Percentiles rank a stretch among this genome's conserved stretches.
Evolutionary conservation across 2,329 filamentous ascomycete species (phyloP).

Genomic region (Plectosphaerella sp.): DNA sequence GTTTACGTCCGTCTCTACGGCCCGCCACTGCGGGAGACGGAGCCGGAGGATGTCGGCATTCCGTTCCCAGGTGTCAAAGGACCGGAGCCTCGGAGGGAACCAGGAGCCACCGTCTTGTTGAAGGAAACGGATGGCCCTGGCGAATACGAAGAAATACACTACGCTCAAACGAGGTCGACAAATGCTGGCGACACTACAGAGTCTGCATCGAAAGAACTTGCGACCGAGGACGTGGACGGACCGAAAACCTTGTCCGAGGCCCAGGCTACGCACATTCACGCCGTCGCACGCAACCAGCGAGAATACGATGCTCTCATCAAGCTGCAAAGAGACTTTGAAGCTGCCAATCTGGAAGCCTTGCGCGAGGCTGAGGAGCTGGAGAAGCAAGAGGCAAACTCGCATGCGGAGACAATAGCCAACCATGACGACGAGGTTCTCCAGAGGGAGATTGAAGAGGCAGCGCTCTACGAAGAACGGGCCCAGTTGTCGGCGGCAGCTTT

Average conservation of each 20-base stretch:
- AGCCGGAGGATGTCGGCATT: conserved; percentile 54
- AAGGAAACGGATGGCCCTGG: conserved; percentile 49
- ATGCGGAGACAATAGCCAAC: conserved; percentile 5
- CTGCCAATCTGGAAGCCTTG: conserved; percentile 26
- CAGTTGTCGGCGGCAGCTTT: neutral
- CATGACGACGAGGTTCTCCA: conserved; percentile 14
- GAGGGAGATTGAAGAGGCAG: neutral
- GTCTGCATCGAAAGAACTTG: conserved; percentile 20
- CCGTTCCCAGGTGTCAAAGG: conserved; percentile 24
- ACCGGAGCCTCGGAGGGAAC: neutral
- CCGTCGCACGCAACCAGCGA: conserved; percentile 47
- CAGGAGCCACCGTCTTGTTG: conserved; percentile 34
- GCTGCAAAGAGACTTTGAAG: conserved; percentile 55
- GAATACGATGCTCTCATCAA: conserved; percentile 51
- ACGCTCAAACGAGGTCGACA: conserved; percentile 15
- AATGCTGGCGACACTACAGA: conserved; percentile 4
- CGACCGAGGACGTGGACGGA: conserved; percentile 18
- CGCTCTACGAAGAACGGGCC: neutral
- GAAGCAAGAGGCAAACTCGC: conserved; percentile 24
- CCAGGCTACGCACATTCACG: conserved; percentile 35
- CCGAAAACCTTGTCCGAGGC: conserved; percentile 7
- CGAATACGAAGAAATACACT: conserved; percentile 57
- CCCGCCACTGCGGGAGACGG: conserved; percentile 60
- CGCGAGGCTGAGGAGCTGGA: conserved; percentile 23
- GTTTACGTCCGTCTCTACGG: conserved; percentile 83